Conservation (phyloP, 768 basidiomycete species). For the Boletus rubescentipes region DNA sequence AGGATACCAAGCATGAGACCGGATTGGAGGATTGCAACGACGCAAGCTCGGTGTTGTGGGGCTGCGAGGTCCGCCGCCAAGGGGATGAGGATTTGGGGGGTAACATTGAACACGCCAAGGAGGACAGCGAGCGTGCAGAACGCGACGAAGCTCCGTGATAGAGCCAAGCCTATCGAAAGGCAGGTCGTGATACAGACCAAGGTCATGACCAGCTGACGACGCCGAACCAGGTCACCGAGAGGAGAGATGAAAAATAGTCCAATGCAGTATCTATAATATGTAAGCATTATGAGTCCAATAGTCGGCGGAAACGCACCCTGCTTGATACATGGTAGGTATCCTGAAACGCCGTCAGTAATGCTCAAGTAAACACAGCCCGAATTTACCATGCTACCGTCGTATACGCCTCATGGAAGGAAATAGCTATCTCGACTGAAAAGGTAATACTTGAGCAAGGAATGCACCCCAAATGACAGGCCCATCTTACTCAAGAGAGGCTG, state of each 20-base stretch:
- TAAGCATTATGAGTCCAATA: neutral
- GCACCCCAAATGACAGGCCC: neutral
- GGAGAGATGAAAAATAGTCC: conserved; percentile 47
- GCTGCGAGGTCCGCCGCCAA: conserved; percentile 46
- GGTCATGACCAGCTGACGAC: conserved; percentile 40
- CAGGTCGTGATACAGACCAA: conserved; percentile 34
- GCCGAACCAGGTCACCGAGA: conserved; percentile 45
- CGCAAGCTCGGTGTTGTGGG: conserved; percentile 19
- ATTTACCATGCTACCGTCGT: conserved; percentile 34
- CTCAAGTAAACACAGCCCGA: neutral
- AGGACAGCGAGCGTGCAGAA: conserved; percentile 38
- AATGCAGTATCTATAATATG: conserved; percentile 4
- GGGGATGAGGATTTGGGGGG: conserved; percentile 41
- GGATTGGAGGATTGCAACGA: conserved; percentile 35
- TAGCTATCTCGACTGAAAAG: conserved; percentile 32
- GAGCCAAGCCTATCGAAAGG: conserved; percentile 41
- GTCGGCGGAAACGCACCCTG: conserved; percentile 44
- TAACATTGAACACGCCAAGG: conserved; percentile 40
- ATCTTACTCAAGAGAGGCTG: conserved; percentile 72
- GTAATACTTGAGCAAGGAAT: neutral
- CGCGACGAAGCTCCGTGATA: conserved; percentile 32
- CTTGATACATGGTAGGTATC: conserved; percentile 66
- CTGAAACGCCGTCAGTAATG: conserved; percentile 30
- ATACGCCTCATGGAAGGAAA: conserved; percentile 37
- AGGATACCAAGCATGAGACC: conserved; percentile 31